Conservation (phyloP, 2,329 filamentous ascomycete species). For the Colletotrichum zoysiae region DNA sequence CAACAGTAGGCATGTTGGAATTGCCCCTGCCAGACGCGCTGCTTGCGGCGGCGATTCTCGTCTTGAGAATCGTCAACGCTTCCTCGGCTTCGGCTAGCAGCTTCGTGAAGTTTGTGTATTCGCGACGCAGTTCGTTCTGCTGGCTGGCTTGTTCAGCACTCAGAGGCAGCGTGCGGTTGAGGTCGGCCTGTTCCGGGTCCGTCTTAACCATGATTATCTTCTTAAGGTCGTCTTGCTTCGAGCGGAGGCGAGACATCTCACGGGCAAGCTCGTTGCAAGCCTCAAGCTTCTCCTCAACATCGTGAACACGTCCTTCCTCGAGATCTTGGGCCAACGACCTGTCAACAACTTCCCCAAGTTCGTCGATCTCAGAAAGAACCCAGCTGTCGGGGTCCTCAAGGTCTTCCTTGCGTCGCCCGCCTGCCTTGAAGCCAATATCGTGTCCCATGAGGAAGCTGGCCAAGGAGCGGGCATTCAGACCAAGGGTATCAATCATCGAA, state of each 20-base stretch:
- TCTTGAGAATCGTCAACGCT: constrained; percentile 81
- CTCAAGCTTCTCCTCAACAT: constrained; percentile 76
- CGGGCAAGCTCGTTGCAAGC: constrained; percentile 75
- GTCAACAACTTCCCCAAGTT: constrained; percentile 74
- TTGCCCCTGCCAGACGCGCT: constrained; percentile 60
- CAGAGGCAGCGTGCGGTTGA: constrained; percentile 78
- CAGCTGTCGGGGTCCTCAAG: constrained; percentile 78
- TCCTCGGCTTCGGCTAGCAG: constrained; percentile 85
- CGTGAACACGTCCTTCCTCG: constrained; percentile 75
- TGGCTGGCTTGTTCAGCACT: constrained; percentile 85
- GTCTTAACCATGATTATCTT: constrained; percentile 78
- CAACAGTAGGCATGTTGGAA: constrained; percentile 81
- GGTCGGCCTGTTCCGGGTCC: constrained; percentile 76
- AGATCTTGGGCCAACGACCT: constrained; percentile 74
- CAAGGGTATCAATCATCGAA: constrained; percentile 93
- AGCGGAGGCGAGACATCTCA: constrained; percentile 78
- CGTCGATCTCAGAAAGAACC: constrained; percentile 80
- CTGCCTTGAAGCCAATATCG: constrained; percentile 63
- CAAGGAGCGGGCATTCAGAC: constrained; percentile 82
- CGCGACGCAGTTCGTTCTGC: constrained; percentile 83
- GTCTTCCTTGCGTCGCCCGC: constrained; percentile 72
- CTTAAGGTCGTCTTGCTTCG: constrained; percentile 82
- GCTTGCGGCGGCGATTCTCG: constrained; percentile 75
- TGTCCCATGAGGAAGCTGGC: constrained; percentile 77
- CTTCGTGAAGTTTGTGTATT: constrained; percentile 80